These are phyloP conservation scores for Planoprotostelium fungivorum DNA, from an alignment of 78 protist species.

Conservation along the genomic window DNA sequence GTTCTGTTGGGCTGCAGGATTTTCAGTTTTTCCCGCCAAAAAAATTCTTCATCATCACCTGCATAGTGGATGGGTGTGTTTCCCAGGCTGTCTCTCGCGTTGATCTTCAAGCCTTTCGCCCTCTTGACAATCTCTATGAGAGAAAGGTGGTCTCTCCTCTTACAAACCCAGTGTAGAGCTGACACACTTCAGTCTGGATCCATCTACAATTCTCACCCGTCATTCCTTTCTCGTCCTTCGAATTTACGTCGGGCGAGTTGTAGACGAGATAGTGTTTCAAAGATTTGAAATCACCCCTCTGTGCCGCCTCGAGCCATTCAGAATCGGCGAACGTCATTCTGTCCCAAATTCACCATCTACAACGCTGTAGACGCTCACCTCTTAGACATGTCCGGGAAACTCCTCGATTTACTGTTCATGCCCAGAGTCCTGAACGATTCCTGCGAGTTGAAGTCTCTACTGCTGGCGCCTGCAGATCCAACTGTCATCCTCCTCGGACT, in stretches of 20 bases:
- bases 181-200: neutral
- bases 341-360: no score
- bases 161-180: neutral
- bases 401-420: neutral
- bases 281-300: neutral
- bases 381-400: neutral
- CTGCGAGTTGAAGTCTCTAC: no score
- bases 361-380: no score
- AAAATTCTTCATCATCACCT: neutral
- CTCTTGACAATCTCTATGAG: neutral
- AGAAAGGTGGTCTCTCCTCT: neutral
- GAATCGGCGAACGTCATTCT: neutral
- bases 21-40: neutral
- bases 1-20: neutral
- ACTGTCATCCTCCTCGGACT: neutral
- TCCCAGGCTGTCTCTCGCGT: neutral
- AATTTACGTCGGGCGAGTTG: neutral
- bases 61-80: neutral
- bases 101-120: neutral
- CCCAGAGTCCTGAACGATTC: neutral
- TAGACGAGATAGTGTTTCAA: neutral
- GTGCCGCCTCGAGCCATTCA: neutral
- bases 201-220: neutral
- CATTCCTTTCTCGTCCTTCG: neutral
- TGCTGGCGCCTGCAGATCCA: neutral